Evolutionary conservation across 305 asterid species (phyloP).

Genomic region (Coffea humblotiana): DNA sequence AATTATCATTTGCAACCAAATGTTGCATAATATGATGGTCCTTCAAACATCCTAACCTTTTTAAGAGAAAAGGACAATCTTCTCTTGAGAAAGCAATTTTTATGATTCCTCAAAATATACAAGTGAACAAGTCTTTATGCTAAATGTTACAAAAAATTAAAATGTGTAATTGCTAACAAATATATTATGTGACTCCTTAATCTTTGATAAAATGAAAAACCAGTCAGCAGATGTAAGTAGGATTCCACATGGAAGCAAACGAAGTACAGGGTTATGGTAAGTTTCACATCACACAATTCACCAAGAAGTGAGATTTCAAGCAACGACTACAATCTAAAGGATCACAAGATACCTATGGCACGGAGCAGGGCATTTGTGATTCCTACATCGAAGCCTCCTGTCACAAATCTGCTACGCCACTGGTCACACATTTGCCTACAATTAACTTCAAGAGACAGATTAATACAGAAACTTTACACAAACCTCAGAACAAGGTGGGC

Average conservation of each 20-base stretch:
- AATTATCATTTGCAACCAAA: not conserved
- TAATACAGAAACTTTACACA: conserved; percentile 16
- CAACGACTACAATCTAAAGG: conserved; percentile 4
- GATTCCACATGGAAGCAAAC: not conserved
- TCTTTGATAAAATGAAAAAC: not conserved
- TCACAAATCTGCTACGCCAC: conserved; percentile 67
- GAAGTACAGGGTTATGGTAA: not conserved
- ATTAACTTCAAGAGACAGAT: not conserved
- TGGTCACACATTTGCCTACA: conserved; percentile 3
- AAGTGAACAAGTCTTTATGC: not conserved
- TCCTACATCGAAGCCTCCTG: conserved; percentile 88
- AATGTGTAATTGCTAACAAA: not conserved
- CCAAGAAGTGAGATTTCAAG: not conserved
- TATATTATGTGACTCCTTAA: not conserved
- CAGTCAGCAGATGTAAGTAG: not conserved
- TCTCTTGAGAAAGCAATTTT: not conserved
- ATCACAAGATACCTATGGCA: conserved; percentile 70
- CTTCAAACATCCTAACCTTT: not conserved
- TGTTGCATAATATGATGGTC: not conserved
- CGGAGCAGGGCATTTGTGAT: conserved; percentile 96
- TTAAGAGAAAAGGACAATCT: not conserved
- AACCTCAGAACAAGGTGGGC: conserved; percentile 97
- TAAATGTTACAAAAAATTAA: not conserved
- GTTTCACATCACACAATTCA: not conserved
- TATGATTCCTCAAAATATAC: not conserved